phyloP scores from a whole-genome alignment of 768 basidiomycete species.

The Leucosporidium yakuticum region DNA sequence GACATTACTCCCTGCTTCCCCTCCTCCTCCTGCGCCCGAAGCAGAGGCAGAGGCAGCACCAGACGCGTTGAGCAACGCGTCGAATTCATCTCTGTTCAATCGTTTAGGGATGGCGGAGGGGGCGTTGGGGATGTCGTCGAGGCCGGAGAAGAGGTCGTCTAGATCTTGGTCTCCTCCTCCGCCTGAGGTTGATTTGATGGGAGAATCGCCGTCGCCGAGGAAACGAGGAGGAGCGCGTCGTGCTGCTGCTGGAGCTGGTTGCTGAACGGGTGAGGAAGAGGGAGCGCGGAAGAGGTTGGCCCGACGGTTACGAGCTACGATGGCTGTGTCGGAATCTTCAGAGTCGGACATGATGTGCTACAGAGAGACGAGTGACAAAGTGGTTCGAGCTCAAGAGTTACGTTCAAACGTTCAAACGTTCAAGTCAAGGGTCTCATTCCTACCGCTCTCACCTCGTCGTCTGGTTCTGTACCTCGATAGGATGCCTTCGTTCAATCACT shows the following conservation, averaged over 20 bases:
- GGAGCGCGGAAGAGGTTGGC: too few species aligned
- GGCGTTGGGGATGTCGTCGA: conserved; percentile 44
- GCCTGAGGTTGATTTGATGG: not conserved
- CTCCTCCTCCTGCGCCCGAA: conserved; percentile 35
- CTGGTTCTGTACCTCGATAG: too few species aligned
- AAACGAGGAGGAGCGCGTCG: conserved; percentile 8
- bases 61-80: conserved; percentile 17
- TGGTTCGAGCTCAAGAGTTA: too few species aligned
- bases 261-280: too few species aligned
- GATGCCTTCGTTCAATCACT: too few species aligned
- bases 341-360: too few species aligned
- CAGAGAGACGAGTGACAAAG: too few species aligned
- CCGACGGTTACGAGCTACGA: too few species aligned
- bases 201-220: conserved; percentile 30
- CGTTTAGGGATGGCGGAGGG: conserved; percentile 6
- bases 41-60: conserved; percentile 1
- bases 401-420: too few species aligned
- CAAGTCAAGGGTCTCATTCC: too few species aligned
- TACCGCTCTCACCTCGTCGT: too few species aligned
- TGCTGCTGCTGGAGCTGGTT: not conserved
- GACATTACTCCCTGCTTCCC: conserved; percentile 42
- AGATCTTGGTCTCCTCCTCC: conserved; percentile 38
- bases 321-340: too few species aligned
- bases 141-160: conserved; percentile 49
- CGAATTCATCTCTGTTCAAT: conserved; percentile 8